These are phyloP conservation scores for Lunularia cruciata DNA, from an alignment of 225 moss, liverwort and hornwort genomes.

Conservation along the genomic window DNA sequence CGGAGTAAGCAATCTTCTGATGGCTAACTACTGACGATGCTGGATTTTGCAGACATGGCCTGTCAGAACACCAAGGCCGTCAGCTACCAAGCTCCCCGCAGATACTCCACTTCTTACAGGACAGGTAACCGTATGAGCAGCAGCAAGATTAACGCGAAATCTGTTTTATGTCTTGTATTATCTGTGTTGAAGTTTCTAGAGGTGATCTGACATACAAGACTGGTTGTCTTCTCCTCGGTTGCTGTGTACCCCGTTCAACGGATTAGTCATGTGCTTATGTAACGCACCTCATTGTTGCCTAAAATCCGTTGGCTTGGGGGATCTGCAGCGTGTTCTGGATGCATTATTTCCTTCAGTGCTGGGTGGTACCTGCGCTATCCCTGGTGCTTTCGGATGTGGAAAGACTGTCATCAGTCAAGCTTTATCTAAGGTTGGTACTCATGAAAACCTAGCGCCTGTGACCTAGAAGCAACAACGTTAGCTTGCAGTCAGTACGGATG, in stretches of 20 bases:
- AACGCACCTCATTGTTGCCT: background rate
- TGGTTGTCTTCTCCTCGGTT: too few relatives aligned
- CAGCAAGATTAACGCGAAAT: too few relatives aligned
- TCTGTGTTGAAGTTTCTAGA: background rate
- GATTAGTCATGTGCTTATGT: background rate
- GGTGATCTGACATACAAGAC: too few relatives aligned
- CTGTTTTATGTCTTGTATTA: background rate
- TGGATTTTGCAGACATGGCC: slow-evolving; percentile 71
- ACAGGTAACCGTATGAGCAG: too few relatives aligned
- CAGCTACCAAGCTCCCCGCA: slow-evolving; percentile 82
- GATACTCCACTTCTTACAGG: slow-evolving; percentile 94
- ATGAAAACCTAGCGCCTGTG: too few relatives aligned
- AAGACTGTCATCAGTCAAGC: slow-evolving; percentile 99
- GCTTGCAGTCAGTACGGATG: too few relatives aligned
- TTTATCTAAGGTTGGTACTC: slow-evolving; percentile 54
- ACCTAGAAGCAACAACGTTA: too few relatives aligned
- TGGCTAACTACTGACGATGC: background rate
- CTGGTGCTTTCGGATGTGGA: slow-evolving; percentile 96
- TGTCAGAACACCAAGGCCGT: slow-evolving; percentile 86
- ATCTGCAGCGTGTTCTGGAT: slow-evolving; percentile 73
- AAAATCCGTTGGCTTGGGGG: background rate
- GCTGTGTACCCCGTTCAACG: background rate
- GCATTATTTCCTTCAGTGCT: slow-evolving; percentile 93
- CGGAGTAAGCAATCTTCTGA: too few relatives aligned
- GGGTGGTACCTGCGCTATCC: slow-evolving; percentile 95